Percentiles rank a stretch among this genome's conserved stretches.
These are phyloP conservation scores for Gautieria morchelliformis DNA, from an alignment of 768 basidiomycete species.

Conservation along the genomic window DNA sequence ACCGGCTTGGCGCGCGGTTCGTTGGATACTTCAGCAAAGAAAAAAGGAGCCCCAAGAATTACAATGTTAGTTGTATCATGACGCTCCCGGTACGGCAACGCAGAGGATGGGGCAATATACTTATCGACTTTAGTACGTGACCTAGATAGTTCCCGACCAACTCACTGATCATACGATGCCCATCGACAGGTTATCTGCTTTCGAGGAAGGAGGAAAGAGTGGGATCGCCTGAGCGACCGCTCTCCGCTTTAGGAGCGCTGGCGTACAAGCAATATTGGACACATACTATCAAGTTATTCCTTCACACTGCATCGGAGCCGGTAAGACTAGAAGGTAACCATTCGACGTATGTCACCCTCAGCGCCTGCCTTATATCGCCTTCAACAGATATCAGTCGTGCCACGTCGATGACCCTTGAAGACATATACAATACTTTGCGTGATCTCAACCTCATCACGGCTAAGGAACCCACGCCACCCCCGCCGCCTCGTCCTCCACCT, in stretches of 20 bases:
- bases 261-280: conserved; percentile 98
- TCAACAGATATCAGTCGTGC: conserved; percentile 66
- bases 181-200: conserved; percentile 74
- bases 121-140: conserved; percentile 94
- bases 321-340: conserved; percentile 64
- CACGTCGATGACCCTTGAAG: conserved; percentile 88
- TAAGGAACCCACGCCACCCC: conserved; percentile 32
- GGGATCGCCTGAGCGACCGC: conserved; percentile 93
- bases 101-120: conserved; percentile 91
- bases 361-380: background rate
- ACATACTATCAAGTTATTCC: conserved; percentile 72
- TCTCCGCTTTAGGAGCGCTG: conserved; percentile 84
- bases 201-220: conserved; percentile 88
- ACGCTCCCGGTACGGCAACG: conserved; percentile 91
- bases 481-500: conserved; percentile 52
- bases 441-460: conserved; percentile 68
- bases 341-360: conserved; percentile 5
- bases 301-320: conserved; percentile 47
- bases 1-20: conserved; percentile 85
- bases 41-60: conserved; percentile 91
- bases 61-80: conserved; percentile 99
- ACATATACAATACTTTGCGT: conserved; percentile 64
- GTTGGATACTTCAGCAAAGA: conserved; percentile 99
- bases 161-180: background rate
- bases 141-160: conserved; percentile 4